Conservation (phyloP, 345 rosid genomes). For the Jatropha curcas region DNA sequence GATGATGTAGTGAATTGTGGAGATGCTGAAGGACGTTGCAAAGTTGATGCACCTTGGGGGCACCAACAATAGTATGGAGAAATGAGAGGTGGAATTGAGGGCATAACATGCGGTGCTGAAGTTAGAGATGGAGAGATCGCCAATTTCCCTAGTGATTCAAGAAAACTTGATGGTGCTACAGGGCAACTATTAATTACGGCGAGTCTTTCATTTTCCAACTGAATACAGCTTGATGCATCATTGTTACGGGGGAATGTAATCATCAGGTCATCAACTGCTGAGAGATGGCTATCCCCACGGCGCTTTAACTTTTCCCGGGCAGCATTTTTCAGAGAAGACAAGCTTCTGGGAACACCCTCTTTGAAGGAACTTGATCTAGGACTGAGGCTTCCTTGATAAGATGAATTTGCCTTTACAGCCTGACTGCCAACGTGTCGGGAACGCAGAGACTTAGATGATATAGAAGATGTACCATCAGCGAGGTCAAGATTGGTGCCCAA, state of each 20-base stretch:
- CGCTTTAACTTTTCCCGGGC: conserved; percentile 64
- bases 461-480: conserved; percentile 22
- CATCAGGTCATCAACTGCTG: conserved; percentile 45
- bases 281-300: conserved; percentile 54
- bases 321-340: conserved; percentile 49
- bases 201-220: conserved; percentile 31
- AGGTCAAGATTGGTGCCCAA: conserved; percentile 20
- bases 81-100: conserved; percentile 47
- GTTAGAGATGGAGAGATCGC: conserved; percentile 32
- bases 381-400: conserved; percentile 76
- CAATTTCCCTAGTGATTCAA: conserved; percentile 48
- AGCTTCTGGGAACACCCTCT: conserved; percentile 57
- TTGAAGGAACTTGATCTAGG: conserved; percentile 79
- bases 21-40: conserved; percentile 39
- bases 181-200: conserved; percentile 29
- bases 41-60: conserved; percentile 55
- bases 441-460: conserved; percentile 46
- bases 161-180: conserved; percentile 26
- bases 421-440: conserved; percentile 50
- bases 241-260: conserved; percentile 32
- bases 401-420: conserved; percentile 40
- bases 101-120: conserved; percentile 40
- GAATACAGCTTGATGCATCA: conserved; percentile 33
- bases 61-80: conserved; percentile 97
- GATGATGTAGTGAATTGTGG: conserved; percentile 43